Percentiles rank a stretch among this genome's conserved stretches.
Evolutionary conservation across 2,329 filamentous ascomycete genomes (phyloP).

Genomic region (Hymenoscyphus fraxineus): DNA sequence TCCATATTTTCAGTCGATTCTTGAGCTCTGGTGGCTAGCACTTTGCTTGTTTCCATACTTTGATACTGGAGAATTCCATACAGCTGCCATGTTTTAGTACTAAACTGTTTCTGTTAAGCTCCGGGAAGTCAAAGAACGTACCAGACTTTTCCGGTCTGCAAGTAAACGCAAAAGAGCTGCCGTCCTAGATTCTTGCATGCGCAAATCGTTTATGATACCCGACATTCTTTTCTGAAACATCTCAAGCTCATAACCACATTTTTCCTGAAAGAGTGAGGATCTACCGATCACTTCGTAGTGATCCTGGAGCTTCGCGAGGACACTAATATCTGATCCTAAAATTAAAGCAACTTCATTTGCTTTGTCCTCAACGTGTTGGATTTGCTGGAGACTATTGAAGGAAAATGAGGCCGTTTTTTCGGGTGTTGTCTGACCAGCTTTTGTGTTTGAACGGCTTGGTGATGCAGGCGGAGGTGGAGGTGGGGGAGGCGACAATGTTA

Average conservation of each 20-base stretch:
- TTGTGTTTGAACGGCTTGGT: neutral
- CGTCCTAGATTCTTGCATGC: slow-evolving; percentile 24
- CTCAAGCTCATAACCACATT: slow-evolving; percentile 5
- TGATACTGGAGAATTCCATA: slow-evolving; percentile 37
- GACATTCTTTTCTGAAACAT: slow-evolving; percentile 24
- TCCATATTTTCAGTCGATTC: slow-evolving; percentile 23
- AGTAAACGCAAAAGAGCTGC: slow-evolving; percentile 25
- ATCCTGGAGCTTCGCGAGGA: slow-evolving; percentile 28
- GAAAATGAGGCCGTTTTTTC: slow-evolving; percentile 21
- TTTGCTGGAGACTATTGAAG: slow-evolving; percentile 33
- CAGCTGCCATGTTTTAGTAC: slow-evolving; percentile 24
- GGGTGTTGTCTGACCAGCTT: neutral
- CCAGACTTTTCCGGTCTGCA: slow-evolving; percentile 26
- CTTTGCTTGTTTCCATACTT: slow-evolving; percentile 34
- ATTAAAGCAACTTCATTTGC: slow-evolving; percentile 35
- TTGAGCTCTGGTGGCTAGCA: slow-evolving; percentile 28
- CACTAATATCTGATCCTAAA: slow-evolving; percentile 33
- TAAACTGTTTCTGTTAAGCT: neutral
- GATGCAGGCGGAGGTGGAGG: neutral
- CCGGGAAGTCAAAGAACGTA: slow-evolving; percentile 3
- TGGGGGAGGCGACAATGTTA: neutral
- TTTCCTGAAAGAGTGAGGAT: slow-evolving; percentile 6
- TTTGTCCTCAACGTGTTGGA: slow-evolving; percentile 37
- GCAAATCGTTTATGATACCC: slow-evolving; percentile 22
- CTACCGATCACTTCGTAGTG: slow-evolving; percentile 17